Conservation (phyloP, 257 asterid species). For the Fraxinus excelsior region DNA sequence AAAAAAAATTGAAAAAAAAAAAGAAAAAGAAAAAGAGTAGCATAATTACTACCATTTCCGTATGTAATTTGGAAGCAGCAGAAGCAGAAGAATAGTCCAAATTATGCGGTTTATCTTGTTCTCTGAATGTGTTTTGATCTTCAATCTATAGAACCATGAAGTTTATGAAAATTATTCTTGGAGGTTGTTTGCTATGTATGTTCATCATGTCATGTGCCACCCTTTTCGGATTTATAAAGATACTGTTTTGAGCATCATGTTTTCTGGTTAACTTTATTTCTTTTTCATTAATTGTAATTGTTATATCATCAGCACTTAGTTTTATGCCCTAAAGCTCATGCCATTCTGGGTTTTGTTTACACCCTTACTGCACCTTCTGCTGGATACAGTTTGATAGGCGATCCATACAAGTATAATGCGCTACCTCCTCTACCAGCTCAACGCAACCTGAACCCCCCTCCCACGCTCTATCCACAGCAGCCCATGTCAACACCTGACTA, state of each 20-base stretch:
- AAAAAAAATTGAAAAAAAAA: neutral
- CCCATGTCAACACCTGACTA: constrained; percentile 92
- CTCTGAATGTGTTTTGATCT: neutral
- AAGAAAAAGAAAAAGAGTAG: neutral
- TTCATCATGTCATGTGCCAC: neutral
- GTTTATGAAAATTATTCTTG: neutral
- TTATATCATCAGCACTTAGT: neutral
- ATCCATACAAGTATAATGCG: constrained; percentile 65
- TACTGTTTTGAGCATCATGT: neutral
- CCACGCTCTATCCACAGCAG: constrained; percentile 95
- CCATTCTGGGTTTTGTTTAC: neutral
- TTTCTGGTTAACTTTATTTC: neutral
- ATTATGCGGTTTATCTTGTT: neutral
- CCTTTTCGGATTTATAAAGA: neutral
- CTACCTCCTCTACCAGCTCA: constrained; percentile 98
- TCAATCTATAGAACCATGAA: neutral
- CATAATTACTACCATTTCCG: neutral
- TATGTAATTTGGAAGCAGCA: neutral
- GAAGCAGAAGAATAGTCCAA: neutral
- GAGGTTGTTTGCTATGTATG: neutral
- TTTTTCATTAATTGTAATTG: neutral
- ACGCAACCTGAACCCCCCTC: constrained; percentile 91
- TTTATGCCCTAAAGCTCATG: neutral
- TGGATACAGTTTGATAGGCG: constrained; percentile 52
- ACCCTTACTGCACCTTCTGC: neutral